A percentile compares a stretch with the other conserved stretches of the same genome.
phyloP scores from a whole-genome alignment of 2,329 filamentous ascomycete genomes.

The Cladophialophora immunda region DNA sequence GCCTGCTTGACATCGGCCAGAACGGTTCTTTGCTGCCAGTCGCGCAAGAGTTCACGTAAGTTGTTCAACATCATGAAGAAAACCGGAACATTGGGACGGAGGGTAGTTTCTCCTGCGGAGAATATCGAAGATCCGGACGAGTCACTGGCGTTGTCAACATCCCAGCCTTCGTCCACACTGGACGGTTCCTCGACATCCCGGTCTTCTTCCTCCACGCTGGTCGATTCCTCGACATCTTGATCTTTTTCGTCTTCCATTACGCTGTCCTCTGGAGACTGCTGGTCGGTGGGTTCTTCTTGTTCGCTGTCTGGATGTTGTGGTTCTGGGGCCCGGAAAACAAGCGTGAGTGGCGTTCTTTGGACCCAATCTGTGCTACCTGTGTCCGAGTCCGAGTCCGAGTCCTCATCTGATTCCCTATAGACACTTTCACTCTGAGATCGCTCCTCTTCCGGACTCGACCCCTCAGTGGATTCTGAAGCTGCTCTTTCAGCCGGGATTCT shows the following conservation, averaged over 20 bases:
- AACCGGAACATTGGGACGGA: conserved; percentile 20
- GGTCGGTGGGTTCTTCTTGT: background rate
- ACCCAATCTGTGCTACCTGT: background rate
- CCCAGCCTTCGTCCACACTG: background rate
- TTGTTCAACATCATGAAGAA: conserved; percentile 19
- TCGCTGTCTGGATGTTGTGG: background rate
- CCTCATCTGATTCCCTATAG: background rate
- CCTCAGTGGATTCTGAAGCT: background rate
- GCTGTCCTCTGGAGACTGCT: background rate
- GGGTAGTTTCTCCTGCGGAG: background rate
- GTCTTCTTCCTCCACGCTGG: background rate
- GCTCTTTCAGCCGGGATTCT: background rate
- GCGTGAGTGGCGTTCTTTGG: background rate
- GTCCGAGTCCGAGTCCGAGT: too few species aligned
- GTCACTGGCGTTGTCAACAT: conserved; percentile 11
- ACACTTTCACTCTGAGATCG: background rate
- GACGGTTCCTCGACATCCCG: background rate
- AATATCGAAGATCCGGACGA: conserved; percentile 4
- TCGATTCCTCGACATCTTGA: background rate
- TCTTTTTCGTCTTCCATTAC: background rate
- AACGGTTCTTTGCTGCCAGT: conserved; percentile 26
- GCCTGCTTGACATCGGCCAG: conserved; percentile 30
- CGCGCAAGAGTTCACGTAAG: conserved; percentile 16
- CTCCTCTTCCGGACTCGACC: background rate
- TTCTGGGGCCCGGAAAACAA: background rate